Evolutionary conservation across 257 asterid genomes (phyloP), one percentile per base, ranked within the genome.

Genomic region (Solanum sitiens): DNA sequence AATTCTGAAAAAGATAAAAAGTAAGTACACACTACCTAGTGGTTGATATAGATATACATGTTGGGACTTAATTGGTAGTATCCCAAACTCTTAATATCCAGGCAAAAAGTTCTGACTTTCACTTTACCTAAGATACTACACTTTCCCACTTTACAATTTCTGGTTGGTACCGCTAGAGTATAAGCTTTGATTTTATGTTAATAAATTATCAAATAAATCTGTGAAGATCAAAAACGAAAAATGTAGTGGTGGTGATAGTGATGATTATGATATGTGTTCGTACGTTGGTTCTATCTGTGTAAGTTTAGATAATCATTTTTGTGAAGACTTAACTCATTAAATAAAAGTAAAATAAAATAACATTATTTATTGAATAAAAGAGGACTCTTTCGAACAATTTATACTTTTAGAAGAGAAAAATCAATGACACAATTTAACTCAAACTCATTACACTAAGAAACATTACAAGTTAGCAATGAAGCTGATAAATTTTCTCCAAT

Each of bases 401-500:
- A 32, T 32, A 33, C n/a, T 70, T 70, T 70, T 30, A 70, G 23
- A 30, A 8, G 75, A 71, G n/a, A 8, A 7, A 16, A 71, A 71
- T 71, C 6, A 16, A 42, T 32, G 6, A 71, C 42, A 71, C 80
- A 73, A 37, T 33, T 73, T 9, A 73, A 20, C 86, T 50, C 70
- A 50, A 50, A 27, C 16, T 16, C 68, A 82, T 30, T 82, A 82
- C 16, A 79, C 20, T 30, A 32, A 10, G 86, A 25, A 82, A 82
- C 15, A 50, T 32, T 82, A 82, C 70, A 50, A 50, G 70, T 82
- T 47, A 82, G 32, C 45, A 50, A 87, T 92, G 94, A 95, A 95
- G 98, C 94, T 90, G 90, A 90, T 90, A 91, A 92, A 94, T 95
- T 95, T 95, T 75, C 92, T 91, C 94, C 80, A 71, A 25, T 37